phyloP scores from a whole-genome alignment of 139 green algal species.

The Tetradesmus lagerheimii region DNA sequence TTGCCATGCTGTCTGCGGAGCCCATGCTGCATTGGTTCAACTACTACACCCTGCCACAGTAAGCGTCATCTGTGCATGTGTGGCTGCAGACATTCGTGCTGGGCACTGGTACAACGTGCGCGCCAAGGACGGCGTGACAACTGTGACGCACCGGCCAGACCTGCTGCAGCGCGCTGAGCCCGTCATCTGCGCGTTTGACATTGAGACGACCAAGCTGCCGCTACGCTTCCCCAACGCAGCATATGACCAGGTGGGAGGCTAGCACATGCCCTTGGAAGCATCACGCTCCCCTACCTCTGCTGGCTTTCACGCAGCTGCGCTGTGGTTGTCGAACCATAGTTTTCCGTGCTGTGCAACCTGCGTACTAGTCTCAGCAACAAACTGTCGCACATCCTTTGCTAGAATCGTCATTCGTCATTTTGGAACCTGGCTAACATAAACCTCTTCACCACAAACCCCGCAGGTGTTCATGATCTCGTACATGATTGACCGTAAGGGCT shows the following conservation, averaged over 20 bases:
- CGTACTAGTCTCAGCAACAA: not conserved
- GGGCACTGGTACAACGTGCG: constrained; percentile 92
- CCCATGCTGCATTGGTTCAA: too few species aligned
- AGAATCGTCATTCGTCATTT: not conserved
- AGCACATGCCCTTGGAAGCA: too few species aligned
- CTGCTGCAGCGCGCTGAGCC: constrained; percentile 88
- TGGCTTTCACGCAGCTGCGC: too few species aligned
- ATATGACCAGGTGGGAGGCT: constrained; percentile 93
- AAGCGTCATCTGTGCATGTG: too few species aligned
- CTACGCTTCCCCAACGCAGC: constrained; percentile 98
- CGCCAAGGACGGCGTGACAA: constrained; percentile 76
- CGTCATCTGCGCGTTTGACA: constrained; percentile 97
- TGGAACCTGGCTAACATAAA: not conserved
- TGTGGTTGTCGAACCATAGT: too few species aligned
- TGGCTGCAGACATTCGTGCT: constrained; percentile 79
- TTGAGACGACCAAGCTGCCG: constrained; percentile 99
- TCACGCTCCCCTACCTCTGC: too few species aligned
- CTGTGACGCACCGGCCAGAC: constrained; percentile 76
- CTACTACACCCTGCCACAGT: too few species aligned
- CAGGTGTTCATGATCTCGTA: constrained; percentile 99
- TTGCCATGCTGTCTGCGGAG: too few species aligned
- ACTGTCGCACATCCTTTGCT: too few species aligned
- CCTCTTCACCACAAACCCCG: not conserved
- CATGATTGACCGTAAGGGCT: constrained; percentile 98
- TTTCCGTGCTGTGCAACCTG: not conserved